These are phyloP conservation scores for Austroboletus eburneus DNA, from an alignment of 768 basidiomycete species.

Conservation along the genomic window DNA sequence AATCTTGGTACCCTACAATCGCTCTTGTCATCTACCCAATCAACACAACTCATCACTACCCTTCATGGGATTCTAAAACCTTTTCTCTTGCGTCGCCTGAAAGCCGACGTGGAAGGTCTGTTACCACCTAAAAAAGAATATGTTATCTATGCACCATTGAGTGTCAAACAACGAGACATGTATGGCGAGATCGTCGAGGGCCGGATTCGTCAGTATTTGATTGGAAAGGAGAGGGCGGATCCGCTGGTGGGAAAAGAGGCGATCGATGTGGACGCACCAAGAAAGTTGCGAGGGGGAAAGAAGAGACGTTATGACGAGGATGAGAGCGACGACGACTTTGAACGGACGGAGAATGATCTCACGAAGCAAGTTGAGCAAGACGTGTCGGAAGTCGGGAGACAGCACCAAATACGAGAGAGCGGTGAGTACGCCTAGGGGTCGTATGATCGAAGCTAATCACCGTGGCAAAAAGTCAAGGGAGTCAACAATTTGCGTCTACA, in stretches of 20 bases:
- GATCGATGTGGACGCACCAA: slow-evolving; percentile 31
- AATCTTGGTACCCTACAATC: slow-evolving; percentile 63
- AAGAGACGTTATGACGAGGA: slow-evolving; percentile 52
- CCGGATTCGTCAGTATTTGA: slow-evolving; percentile 61
- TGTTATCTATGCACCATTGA: slow-evolving; percentile 87
- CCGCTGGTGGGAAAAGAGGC: slow-evolving; percentile 17
- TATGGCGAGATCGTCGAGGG: slow-evolving; percentile 79
- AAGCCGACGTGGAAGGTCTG: slow-evolving; percentile 75
- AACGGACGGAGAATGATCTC: slow-evolving; percentile 53
- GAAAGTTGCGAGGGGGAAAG: slow-evolving; percentile 33
- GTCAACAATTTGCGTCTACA: slow-evolving; percentile 93
- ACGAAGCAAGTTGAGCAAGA: slow-evolving; percentile 45
- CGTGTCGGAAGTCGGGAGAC: slow-evolving; percentile 49
- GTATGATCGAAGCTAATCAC: too few species aligned
- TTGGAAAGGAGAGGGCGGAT: slow-evolving; percentile 32
- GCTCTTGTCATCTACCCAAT: slow-evolving; percentile 52
- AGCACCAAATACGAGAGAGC: slow-evolving; percentile 54
- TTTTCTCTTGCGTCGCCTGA: slow-evolving; percentile 88
- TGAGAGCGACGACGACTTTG: slow-evolving; percentile 52
- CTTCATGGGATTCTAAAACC: slow-evolving; percentile 92
- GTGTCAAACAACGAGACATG: slow-evolving; percentile 73
- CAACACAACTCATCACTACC: slow-evolving; percentile 64
- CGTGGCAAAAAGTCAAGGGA: slow-evolving; percentile 56
- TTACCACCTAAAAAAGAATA: slow-evolving; percentile 95
- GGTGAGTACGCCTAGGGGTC: too few species aligned